Evolutionary conservation across 225 moss, liverwort and hornwort genomes (phyloP).

Genomic region (Marchantia polymorpha): DNA sequence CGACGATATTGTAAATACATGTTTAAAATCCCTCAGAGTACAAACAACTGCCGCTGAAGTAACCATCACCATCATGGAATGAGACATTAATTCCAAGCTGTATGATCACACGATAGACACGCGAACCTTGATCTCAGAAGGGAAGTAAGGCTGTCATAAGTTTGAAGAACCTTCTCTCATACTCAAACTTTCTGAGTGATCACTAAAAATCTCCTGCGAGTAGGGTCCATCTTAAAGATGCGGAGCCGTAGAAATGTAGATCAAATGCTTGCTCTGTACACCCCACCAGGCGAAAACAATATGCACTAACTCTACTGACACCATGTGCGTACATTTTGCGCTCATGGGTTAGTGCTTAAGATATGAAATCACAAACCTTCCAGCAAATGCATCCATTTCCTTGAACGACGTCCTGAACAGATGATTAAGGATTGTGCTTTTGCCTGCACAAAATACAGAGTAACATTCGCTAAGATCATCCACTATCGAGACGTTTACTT

Average conservation of each 20-base stretch:
- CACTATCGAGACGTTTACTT: too few relatives aligned
- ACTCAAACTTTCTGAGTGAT: too few relatives aligned
- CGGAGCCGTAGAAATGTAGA: not conserved
- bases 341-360: not conserved
- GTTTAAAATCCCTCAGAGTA: not conserved
- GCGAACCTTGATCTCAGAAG: too few relatives aligned
- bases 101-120: too few relatives aligned
- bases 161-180: too few relatives aligned
- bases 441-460: slow-evolving; percentile 30
- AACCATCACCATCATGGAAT: not conserved
- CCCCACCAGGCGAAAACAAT: not conserved
- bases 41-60: not conserved
- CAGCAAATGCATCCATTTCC: slow-evolving; percentile 53
- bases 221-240: too few relatives aligned
- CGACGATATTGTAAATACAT: not conserved
- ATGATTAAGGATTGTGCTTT: slow-evolving; percentile 55
- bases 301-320: not conserved
- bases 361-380: slow-evolving; percentile 30
- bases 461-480: too few relatives aligned
- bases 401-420: slow-evolving; percentile 44
- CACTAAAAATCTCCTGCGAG: too few relatives aligned
- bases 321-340: not conserved
- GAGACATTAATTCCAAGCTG: too few relatives aligned
- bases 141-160: too few relatives aligned
- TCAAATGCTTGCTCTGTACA: not conserved